Evolutionary conservation across 495 filamentous ascomycete species (phyloP).

Genomic region (Hyaloscypha finlandica): DNA sequence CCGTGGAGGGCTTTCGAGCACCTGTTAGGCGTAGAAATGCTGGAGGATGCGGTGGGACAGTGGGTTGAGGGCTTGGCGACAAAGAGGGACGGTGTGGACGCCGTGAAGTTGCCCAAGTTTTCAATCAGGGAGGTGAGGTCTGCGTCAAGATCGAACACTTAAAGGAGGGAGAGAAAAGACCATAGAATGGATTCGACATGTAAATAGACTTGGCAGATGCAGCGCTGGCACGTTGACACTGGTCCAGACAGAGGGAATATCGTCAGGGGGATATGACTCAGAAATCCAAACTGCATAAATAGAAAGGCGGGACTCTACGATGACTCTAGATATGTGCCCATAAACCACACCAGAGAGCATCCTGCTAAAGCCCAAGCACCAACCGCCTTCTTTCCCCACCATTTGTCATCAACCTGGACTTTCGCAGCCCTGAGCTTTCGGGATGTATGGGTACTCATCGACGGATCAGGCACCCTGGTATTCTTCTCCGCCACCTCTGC

Average conservation of each 20-base stretch:
- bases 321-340: slow-evolving; percentile 52
- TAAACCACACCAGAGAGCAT: slow-evolving; percentile 67
- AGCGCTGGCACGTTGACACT: background rate
- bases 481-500: slow-evolving; percentile 41
- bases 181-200: no score
- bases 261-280: no score
- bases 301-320: background rate
- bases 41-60: background rate
- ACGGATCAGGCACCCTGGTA: slow-evolving; percentile 37
- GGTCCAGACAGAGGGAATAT: background rate
- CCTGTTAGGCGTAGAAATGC: background rate
- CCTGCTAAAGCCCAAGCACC: slow-evolving; percentile 65
- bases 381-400: slow-evolving; percentile 69
- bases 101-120: background rate
- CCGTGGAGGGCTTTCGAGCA: background rate
- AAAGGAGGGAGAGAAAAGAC: no score
- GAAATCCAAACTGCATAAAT: background rate
- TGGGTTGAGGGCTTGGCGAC: background rate
- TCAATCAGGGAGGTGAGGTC: background rate
- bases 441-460: slow-evolving; percentile 29
- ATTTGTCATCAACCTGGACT: slow-evolving; percentile 63
- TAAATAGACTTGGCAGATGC: no score
- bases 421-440: slow-evolving; percentile 55
- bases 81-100: background rate
- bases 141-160: background rate